Percentiles rank a stretch among this genome's conserved stretches.
Evolutionary conservation across 352 stramenopile genomes (phyloP).

Genomic region (Hyaloperonospora brassicae): DNA sequence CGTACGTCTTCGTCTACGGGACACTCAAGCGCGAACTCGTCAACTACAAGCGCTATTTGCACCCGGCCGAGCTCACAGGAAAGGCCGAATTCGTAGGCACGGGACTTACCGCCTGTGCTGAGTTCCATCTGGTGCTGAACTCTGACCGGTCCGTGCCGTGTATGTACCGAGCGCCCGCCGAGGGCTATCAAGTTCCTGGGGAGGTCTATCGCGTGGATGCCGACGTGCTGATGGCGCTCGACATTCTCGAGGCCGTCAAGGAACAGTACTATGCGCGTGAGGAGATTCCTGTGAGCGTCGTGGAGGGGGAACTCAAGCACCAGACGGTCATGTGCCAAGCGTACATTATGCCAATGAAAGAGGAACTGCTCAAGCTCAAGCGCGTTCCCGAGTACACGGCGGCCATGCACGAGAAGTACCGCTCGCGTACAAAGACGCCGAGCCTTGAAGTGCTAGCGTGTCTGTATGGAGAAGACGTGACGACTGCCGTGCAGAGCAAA

Average conservation of each 20-base stretch:
- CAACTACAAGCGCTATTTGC: slow-evolving; percentile 69
- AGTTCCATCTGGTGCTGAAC: slow-evolving; percentile 55
- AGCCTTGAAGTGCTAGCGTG: slow-evolving; percentile 49
- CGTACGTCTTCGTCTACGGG: slow-evolving; percentile 68
- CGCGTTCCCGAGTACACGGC: slow-evolving; percentile 49
- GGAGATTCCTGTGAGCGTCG: slow-evolving; percentile 44
- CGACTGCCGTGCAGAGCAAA: slow-evolving; percentile 30
- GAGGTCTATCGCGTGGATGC: slow-evolving; percentile 61
- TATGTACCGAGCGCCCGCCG: slow-evolving; percentile 33
- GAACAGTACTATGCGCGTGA: slow-evolving; percentile 62
- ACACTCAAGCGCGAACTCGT: slow-evolving; percentile 65
- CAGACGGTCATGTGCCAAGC: slow-evolving; percentile 36
- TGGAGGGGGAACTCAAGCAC: slow-evolving; percentile 34
- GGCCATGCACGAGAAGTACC: slow-evolving; percentile 39
- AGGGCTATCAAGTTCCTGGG: slow-evolving; percentile 42
- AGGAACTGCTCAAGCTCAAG: slow-evolving; percentile 41
- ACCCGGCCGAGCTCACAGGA: slow-evolving; percentile 28
- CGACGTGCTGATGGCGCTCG: slow-evolving; percentile 43
- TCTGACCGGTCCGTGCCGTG: slow-evolving; percentile 51
- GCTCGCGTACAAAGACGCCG: slow-evolving; percentile 32
- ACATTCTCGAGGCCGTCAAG: slow-evolving; percentile 69
- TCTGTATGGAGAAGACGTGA: slow-evolving; percentile 40
- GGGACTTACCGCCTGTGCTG: slow-evolving; percentile 30
- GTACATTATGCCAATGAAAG: slow-evolving; percentile 52
- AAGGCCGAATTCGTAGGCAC: slow-evolving; percentile 49